Evolutionary conservation across 192 early-diverging fungal genomes (phyloP).

Genomic region (Spizellomyces sp.): DNA sequence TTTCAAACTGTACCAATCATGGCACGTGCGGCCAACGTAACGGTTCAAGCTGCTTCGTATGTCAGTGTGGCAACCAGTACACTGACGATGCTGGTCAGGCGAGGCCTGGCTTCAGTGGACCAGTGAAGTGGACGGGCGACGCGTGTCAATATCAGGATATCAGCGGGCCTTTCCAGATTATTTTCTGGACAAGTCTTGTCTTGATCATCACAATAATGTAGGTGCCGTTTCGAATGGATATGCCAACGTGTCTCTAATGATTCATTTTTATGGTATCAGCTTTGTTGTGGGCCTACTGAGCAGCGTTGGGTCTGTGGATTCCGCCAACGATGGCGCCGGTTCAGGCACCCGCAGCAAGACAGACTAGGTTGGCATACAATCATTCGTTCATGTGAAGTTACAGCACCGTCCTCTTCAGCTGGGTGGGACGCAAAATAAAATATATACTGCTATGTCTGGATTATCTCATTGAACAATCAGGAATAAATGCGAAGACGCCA

Average conservation of each 20-base stretch:
- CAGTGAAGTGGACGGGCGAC: slow-evolving; percentile 35
- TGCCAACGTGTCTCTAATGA: neutral
- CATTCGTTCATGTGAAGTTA: too few species aligned
- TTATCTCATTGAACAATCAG: too few species aligned
- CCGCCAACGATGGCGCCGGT: slow-evolving; percentile 1
- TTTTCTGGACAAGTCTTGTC: slow-evolving; percentile 32
- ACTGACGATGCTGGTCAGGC: slow-evolving; percentile 32
- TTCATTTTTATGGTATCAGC: neutral
- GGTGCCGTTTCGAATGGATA: neutral
- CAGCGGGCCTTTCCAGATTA: slow-evolving; percentile 29
- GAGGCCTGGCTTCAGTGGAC: slow-evolving; percentile 29
- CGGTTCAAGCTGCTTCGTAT: slow-evolving; percentile 25
- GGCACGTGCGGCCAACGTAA: slow-evolving; percentile 22
- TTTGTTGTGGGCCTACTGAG: slow-evolving; percentile 19
- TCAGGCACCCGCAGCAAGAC: slow-evolving; percentile 16
- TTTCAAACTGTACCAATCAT: slow-evolving; percentile 38
- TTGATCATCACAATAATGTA: slow-evolving; percentile 29
- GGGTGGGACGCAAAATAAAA: too few species aligned
- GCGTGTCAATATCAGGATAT: slow-evolving; percentile 42
- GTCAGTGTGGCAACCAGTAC: slow-evolving; percentile 30
- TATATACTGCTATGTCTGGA: too few species aligned
- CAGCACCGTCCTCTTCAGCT: too few species aligned
- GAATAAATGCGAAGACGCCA: too few species aligned
- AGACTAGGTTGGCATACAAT: neutral
- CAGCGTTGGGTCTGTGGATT: slow-evolving; percentile 3